A percentile compares a stretch with the other conserved stretches of the same genome.
Conservation (phyloP, 306 rosid genomes). For the Vigna nakashimae region DNA sequence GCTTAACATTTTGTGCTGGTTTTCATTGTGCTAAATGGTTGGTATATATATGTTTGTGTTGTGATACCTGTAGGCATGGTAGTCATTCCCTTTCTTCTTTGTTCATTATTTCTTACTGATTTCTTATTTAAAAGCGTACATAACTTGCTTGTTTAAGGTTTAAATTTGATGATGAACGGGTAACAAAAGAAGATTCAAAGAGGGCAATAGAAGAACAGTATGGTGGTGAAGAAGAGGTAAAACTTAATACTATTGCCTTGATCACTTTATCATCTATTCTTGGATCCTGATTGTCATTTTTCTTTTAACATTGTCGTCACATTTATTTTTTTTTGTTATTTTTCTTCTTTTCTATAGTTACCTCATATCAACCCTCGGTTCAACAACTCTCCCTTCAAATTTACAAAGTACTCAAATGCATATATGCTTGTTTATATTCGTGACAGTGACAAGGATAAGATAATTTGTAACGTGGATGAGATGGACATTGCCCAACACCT, state of each 20-base stretch:
- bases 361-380: conserved; percentile 3
- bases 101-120: neutral
- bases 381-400: conserved; percentile 25
- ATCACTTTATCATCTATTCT: neutral
- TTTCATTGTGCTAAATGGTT: neutral
- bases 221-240: conserved; percentile 26
- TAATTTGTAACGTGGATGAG: conserved; percentile 18
- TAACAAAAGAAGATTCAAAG: conserved; percentile 8
- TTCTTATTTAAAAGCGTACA: conserved; percentile 5
- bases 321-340: neutral
- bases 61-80: neutral
- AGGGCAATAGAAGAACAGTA: conserved; percentile 13
- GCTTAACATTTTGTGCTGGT: neutral
- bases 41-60: neutral
- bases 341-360: neutral
- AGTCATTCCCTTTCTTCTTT: neutral
- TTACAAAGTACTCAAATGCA: conserved; percentile 24
- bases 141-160: conserved; percentile 9
- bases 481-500: conserved; percentile 1
- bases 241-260: neutral
- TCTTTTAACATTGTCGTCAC: neutral
- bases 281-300: neutral
- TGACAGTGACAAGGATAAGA: neutral
- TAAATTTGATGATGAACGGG: conserved; percentile 19
- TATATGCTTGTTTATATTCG: conserved; percentile 26